phyloP scores from a whole-genome alignment of 306 rosid genomes.

The Glycine latifolia region DNA sequence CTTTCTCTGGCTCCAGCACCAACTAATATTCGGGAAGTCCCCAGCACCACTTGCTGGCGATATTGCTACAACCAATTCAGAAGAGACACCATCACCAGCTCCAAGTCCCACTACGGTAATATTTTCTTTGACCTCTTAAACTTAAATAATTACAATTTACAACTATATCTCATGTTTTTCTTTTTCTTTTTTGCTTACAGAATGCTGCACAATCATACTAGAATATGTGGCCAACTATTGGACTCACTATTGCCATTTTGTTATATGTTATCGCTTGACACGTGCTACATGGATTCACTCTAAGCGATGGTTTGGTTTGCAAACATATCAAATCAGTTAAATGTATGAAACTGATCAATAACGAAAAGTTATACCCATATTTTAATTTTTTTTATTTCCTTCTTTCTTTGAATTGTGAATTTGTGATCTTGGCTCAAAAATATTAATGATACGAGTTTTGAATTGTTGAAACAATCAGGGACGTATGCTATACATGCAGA shows the following conservation, averaged over 20 bases:
- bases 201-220: conserved; percentile 62
- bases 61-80: conserved; percentile 55
- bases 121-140: neutral
- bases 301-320: conserved; percentile 42
- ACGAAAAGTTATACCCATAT: conserved; percentile 7
- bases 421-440: conserved; percentile 16
- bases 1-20: conserved; percentile 65
- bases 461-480: neutral
- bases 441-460: conserved; percentile 17
- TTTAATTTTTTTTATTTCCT: neutral
- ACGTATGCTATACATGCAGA: neutral
- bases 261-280: conserved; percentile 51
- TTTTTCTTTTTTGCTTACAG: conserved; percentile 48
- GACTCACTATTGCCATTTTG: conserved; percentile 64
- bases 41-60: conserved; percentile 79
- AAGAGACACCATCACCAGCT: conserved; percentile 80
- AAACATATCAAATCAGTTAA: conserved; percentile 35
- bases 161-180: neutral
- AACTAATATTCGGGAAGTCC: conserved; percentile 62
- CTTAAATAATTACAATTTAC: neutral
- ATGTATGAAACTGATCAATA: conserved; percentile 41
- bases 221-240: conserved; percentile 52
- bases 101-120: conserved; percentile 73
- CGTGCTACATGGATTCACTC: conserved; percentile 46
- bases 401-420: neutral